Percentiles rank a stretch among this genome's conserved stretches.
These are phyloP conservation scores for Viola odorata DNA, from an alignment of 345 rosid species.

Conservation along the genomic window DNA sequence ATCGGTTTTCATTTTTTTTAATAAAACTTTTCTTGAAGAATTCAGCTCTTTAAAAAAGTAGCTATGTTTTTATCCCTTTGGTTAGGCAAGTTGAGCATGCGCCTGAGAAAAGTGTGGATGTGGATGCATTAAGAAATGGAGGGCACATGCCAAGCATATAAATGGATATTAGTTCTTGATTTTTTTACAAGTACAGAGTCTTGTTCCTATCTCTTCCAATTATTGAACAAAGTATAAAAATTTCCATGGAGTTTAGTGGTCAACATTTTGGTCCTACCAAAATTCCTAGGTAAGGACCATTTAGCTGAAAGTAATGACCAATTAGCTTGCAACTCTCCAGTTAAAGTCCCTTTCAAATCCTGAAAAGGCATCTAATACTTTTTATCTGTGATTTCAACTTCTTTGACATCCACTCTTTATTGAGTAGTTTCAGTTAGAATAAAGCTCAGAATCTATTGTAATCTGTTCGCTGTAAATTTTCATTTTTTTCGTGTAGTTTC, in stretches of 20 bases:
- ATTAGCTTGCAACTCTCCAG: background rate
- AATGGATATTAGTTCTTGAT: background rate
- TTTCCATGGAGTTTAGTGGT: too few relatives aligned
- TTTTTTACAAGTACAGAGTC: background rate
- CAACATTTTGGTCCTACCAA: too few relatives aligned
- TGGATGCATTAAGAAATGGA: conserved; percentile 9
- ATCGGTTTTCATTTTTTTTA: too few relatives aligned
- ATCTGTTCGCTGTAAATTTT: background rate
- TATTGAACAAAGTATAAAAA: too few relatives aligned
- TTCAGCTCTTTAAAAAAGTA: background rate
- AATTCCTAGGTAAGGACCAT: background rate
- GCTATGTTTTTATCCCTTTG: background rate
- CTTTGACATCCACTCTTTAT: too few relatives aligned
- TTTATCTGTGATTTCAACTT: too few relatives aligned
- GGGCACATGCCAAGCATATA: conserved; percentile 19
- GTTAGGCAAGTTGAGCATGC: conserved; percentile 10
- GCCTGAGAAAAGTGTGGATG: background rate
- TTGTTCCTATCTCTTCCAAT: too few relatives aligned
- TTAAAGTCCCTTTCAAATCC: background rate
- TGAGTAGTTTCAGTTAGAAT: too few relatives aligned
- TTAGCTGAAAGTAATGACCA: background rate
- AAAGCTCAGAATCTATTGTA: too few relatives aligned
- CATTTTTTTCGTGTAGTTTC: background rate
- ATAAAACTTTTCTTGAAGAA: background rate
- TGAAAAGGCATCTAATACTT: too few relatives aligned